Evolutionary conservation across 83 land plant genomes (phyloP), one percentile per base, ranked within the genome.

Genomic region (Larix sibirica): DNA sequence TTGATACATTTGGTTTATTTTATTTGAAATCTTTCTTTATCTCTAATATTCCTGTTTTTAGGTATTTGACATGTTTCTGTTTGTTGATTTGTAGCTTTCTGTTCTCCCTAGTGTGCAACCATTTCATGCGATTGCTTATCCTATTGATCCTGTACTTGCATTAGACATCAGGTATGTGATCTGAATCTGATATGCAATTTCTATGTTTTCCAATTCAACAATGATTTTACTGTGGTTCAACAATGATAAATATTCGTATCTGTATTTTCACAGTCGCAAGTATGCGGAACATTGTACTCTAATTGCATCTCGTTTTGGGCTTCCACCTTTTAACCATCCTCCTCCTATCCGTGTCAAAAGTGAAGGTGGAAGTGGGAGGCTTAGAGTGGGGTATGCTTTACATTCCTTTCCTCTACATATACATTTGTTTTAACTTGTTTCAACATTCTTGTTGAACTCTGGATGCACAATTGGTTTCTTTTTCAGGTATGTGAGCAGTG

Each of bases 101-200:
- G 86, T 93, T 83, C 89, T 96, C 42, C 99, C 99, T 23, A 98
- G 99, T 76, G 99, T 98, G 63, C 99, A 98, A 66, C 99, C 99
- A 61, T 98, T 98, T 80, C 99, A 98, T 92, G 99, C 99, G 4
- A 96, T 98, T 63, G 99, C 99, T 10, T 98, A 96, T 84, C 99
- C 99, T 28, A 84, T 98, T 80, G 96, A 98, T 82, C 92, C 99
- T 62, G 75, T 95, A 81, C 96, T 96, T 85, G 99, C 99, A 21
- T 83, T 98, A 38, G 98, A 98, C 18, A 96, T 96, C 21, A 98
- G 99, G 99, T 96, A 70, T 64, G 64, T 23, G 16, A 62, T 21
- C 9, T 70, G 20, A 62, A 6, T 65, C 13, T 80, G 33, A 62
- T 54, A 64, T 44, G 36, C 26, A 24, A 54, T 70, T 63, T 31